A percentile compares a stretch with the other conserved stretches of the same genome.
These are phyloP conservation scores for Globomyces pollinis-pini DNA, from an alignment of 192 early-diverging fungal species.

Conservation along the genomic window DNA sequence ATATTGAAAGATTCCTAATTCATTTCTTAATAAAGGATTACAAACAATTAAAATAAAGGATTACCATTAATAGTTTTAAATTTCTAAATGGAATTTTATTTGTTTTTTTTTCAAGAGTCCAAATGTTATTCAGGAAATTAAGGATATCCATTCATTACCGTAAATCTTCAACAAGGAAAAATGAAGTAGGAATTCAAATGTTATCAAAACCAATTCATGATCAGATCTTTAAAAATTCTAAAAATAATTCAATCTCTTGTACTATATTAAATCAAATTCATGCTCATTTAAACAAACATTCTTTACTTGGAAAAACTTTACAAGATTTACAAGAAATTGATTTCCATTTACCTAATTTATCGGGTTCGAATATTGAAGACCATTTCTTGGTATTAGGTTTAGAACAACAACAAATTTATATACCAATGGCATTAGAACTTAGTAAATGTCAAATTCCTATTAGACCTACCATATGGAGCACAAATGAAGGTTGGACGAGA, in stretches of 20 bases:
- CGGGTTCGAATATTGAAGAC: conserved; percentile 44
- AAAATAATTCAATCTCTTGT: neutral
- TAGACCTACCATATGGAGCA: conserved; percentile 44
- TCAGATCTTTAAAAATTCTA: conserved; percentile 31
- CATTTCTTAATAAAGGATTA: too few species aligned
- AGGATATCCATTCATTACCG: too few species aligned
- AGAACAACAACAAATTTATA: conserved; percentile 52
- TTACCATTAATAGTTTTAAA: too few species aligned
- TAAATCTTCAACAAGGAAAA: too few species aligned
- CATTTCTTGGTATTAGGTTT: conserved; percentile 72
- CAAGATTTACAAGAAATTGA: conserved; percentile 34
- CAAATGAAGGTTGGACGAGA: conserved; percentile 69
- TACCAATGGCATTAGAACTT: conserved; percentile 40
- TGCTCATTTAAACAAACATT: conserved; percentile 30
- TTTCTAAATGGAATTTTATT: too few species aligned
- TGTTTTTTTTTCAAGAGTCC: too few species aligned
- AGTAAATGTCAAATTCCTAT: conserved; percentile 18
- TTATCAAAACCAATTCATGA: conserved; percentile 39
- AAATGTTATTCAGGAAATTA: too few species aligned
- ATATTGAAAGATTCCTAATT: too few species aligned
- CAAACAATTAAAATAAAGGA: too few species aligned
- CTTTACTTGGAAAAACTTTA: conserved; percentile 46
- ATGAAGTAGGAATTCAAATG: conserved; percentile 58
- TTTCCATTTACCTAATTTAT: conserved; percentile 46
- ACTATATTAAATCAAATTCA: neutral